Evolutionary conservation across 2,329 filamentous ascomycete genomes (phyloP).

Genomic region (Cadophora luteo-olivacea): DNA sequence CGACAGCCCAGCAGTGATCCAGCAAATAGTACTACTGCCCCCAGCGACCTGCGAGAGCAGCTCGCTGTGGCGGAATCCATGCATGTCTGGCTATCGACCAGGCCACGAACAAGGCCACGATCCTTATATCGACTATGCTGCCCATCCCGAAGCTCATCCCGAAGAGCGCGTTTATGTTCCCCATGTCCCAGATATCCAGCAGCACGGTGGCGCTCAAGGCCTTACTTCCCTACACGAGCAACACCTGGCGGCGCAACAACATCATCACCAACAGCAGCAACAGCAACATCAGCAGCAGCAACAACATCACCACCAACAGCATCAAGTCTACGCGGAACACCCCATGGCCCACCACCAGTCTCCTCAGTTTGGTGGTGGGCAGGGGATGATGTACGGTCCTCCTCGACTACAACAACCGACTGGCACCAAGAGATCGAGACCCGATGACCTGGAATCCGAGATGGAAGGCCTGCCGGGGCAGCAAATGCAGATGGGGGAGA

Average conservation of each 20-base stretch:
- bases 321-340: conserved; percentile 61
- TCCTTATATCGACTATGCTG: conserved; percentile 78
- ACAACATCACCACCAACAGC: conserved; percentile 53
- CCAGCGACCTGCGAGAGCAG: conserved; percentile 76
- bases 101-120: conserved; percentile 52
- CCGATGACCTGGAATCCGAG: conserved; percentile 59
- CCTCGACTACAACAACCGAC: conserved; percentile 43
- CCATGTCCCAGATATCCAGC: conserved; percentile 46
- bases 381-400: conserved; percentile 57
- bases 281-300: conserved; percentile 57
- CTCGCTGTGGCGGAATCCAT: conserved; percentile 80
- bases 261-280: conserved; percentile 52
- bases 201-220: conserved; percentile 43
- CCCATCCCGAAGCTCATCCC: conserved; percentile 69
- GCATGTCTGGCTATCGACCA: conserved; percentile 67
- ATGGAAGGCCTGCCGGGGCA: conserved; percentile 55
- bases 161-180: conserved; percentile 69
- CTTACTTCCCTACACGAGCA: conserved; percentile 41
- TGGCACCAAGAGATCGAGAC: conserved; percentile 57
- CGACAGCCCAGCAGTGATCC: conserved; percentile 41
- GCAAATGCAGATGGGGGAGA: conserved; percentile 45
- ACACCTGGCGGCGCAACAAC: conserved; percentile 55
- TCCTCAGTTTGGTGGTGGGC: conserved; percentile 54
- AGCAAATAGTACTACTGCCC: conserved; percentile 52
- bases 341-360: conserved; percentile 59